Evolutionary conservation across 1,284 basidiomycete species (phyloP).

Genomic region (Neotropicomus parvogracilis): DNA sequence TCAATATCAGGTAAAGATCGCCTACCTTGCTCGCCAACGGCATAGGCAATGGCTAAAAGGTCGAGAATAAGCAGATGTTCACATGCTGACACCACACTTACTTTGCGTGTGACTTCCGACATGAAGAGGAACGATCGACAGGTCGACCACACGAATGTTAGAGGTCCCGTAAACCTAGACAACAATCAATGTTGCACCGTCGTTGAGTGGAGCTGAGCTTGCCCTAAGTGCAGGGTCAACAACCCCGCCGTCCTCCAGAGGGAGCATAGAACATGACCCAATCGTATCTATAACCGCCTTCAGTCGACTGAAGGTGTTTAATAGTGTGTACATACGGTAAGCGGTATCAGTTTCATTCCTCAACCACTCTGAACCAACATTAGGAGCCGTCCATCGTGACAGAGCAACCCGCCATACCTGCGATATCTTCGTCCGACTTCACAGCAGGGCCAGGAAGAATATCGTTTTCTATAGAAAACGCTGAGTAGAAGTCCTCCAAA

Average conservation of each 20-base stretch:
- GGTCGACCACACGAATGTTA: constrained; percentile 2
- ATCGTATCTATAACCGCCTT: neutral
- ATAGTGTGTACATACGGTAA: neutral
- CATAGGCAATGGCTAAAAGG: neutral
- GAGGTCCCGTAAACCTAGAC: constrained; percentile 1
- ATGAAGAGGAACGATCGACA: constrained; percentile 3
- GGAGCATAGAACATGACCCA: constrained; percentile 7
- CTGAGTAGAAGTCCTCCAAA: too few relatives aligned
- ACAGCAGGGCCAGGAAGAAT: neutral
- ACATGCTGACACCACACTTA: neutral
- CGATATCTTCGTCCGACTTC: constrained; percentile 1
- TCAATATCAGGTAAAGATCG: neutral
- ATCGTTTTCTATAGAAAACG: neutral
- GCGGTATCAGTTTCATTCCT: neutral
- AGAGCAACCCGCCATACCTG: neutral
- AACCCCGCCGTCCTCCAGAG: constrained; percentile 3
- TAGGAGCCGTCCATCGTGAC: neutral
- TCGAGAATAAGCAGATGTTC: neutral
- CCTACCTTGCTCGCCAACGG: constrained; percentile 4
- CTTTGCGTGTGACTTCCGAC: constrained; percentile 3
- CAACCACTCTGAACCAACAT: neutral
- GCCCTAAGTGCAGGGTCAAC: constrained; percentile 1
- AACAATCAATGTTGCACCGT: neutral
- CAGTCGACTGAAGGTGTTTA: neutral
- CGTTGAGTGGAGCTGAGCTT: neutral